phyloP scores from a whole-genome alignment of 371 early-diverging fungal genomes.

The Apophysomyces ossiformis region DNA sequence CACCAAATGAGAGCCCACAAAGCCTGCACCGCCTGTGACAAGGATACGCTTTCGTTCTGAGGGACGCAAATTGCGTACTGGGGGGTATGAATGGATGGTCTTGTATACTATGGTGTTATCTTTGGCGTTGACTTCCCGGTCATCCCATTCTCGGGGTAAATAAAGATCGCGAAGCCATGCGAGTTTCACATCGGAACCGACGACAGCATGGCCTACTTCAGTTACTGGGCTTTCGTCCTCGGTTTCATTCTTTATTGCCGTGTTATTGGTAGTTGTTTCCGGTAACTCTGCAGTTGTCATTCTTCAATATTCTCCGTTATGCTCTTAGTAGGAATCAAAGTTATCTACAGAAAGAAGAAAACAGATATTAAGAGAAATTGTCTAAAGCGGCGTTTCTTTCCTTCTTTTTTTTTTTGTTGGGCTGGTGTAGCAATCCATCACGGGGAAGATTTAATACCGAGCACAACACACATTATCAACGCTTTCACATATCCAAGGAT shows the following conservation, averaged over 20 bases:
- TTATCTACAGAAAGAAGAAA: too few species aligned
- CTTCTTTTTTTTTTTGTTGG: too few species aligned
- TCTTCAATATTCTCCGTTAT: too few species aligned
- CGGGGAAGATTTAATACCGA: too few species aligned
- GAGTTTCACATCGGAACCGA: conserved; percentile 50
- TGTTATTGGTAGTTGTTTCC: background rate
- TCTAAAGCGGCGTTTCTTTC: too few species aligned
- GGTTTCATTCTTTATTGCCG: background rate
- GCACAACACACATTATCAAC: too few species aligned
- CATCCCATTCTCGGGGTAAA: conserved; percentile 39
- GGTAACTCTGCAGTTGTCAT: conserved; percentile 1
- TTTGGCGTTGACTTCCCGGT: conserved; percentile 36
- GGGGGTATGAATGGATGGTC: conserved; percentile 50
- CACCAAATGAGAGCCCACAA: conserved; percentile 88
- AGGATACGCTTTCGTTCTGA: conserved; percentile 76
- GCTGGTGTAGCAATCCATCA: too few species aligned
- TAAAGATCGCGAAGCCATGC: conserved; percentile 49
- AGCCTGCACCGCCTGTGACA: conserved; percentile 92
- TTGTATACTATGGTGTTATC: conserved; percentile 55
- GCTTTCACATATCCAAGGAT: too few species aligned
- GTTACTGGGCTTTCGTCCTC: conserved; percentile 15
- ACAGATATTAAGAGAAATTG: too few species aligned
- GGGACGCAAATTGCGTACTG: conserved; percentile 56
- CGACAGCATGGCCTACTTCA: conserved; percentile 46
- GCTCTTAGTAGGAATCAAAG: too few species aligned